Conservation (phyloP, 352 stramenopile species). For the Globisporangium nagaii region DNA sequence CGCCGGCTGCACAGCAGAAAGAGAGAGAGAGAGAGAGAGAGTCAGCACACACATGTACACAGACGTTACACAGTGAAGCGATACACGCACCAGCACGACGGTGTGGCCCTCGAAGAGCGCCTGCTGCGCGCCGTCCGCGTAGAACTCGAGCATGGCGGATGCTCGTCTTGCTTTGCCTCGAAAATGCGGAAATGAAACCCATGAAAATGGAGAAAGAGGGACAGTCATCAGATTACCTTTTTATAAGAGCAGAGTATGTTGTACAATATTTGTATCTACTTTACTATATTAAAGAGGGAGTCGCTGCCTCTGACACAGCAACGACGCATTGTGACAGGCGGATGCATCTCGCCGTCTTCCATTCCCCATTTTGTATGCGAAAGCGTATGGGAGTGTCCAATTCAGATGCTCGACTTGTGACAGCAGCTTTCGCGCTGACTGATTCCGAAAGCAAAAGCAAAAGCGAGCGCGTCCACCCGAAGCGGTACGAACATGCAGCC, state of each 20-base stretch:
- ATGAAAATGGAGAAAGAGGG: no score
- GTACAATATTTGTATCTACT: no score
- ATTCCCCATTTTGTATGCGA: no score
- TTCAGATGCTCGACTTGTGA: no score
- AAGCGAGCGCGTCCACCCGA: conserved; percentile 8
- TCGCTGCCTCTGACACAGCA: no score
- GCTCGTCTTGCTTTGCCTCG: neutral
- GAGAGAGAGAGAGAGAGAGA: neutral
- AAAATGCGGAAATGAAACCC: neutral
- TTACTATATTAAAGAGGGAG: no score
- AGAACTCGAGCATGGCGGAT: conserved; percentile 14
- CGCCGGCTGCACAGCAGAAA: conserved; percentile 31
- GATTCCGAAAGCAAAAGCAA: neutral
- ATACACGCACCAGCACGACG: conserved; percentile 41
- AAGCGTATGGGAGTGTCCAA: no score
- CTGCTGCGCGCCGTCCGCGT: neutral
- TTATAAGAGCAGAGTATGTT: neutral
- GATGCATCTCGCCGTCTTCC: no score
- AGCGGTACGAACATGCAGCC: conserved; percentile 6
- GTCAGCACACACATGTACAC: neutral
- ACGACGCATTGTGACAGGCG: no score
- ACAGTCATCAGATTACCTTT: neutral
- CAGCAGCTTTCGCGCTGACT: neutral
- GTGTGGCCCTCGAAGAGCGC: conserved; percentile 47
- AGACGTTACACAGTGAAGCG: neutral